Percentiles rank a stretch among this genome's conserved stretches.
These are phyloP conservation scores for Cinnamomum chago DNA, from an alignment of 164 flowering plant genomes.

Conservation along the genomic window DNA sequence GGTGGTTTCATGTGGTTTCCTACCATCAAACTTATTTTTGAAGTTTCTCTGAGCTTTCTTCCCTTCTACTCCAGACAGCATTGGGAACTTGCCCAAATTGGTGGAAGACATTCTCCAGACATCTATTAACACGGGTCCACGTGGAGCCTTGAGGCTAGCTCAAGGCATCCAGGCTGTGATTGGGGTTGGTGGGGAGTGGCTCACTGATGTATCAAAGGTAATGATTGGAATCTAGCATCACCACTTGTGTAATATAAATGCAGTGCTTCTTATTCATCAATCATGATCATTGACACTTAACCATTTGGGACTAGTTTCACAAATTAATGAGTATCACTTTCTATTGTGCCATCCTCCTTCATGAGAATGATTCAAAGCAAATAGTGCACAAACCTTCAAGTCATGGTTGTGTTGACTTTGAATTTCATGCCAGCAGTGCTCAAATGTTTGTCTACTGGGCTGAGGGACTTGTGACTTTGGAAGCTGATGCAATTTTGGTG, in stretches of 20 bases:
- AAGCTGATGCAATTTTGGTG: too few relatives aligned
- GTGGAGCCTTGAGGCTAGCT: conserved; percentile 74
- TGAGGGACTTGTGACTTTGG: too few relatives aligned
- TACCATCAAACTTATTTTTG: not conserved
- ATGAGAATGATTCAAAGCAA: not conserved
- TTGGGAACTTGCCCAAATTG: conserved; percentile 75
- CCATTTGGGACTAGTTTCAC: not conserved
- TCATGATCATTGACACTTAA: not conserved
- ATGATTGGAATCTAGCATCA: not conserved
- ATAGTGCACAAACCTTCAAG: not conserved
- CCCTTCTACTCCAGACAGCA: conserved; percentile 37
- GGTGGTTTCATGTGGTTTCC: not conserved
- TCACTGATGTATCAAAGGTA: conserved; percentile 77
- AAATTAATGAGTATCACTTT: not conserved
- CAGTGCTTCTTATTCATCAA: not conserved
- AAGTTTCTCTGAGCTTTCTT: not conserved
- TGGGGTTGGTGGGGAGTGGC: conserved; percentile 94
- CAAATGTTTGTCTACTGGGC: too few relatives aligned
- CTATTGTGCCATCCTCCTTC: not conserved
- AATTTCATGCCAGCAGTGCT: too few relatives aligned
- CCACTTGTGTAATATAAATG: too few relatives aligned
- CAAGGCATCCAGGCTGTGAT: conserved; percentile 90
- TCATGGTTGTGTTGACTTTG: too few relatives aligned
- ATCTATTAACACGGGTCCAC: conserved; percentile 87
- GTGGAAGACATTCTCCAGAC: conserved; percentile 90